These are phyloP conservation scores for Microsporum canis DNA, from an alignment of 2,329 filamentous ascomycete genomes.

Conservation along the genomic window DNA sequence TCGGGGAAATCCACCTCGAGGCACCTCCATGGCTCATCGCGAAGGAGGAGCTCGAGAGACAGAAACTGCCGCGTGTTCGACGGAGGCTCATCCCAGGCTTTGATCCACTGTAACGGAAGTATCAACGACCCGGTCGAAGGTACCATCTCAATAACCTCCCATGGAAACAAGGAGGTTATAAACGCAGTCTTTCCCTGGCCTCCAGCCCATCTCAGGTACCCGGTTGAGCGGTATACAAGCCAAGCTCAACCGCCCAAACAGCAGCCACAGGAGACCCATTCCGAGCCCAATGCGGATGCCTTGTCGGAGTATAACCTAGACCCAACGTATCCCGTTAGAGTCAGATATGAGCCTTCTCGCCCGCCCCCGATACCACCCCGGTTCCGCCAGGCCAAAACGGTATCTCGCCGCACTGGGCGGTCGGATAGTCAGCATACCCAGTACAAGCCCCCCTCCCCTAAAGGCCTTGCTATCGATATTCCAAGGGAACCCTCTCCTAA, in stretches of 20 bases:
- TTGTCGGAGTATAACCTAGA: background rate
- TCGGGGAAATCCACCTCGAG: background rate
- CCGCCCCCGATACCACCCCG: background rate
- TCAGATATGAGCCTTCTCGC: background rate
- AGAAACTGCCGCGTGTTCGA: background rate
- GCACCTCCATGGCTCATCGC: background rate
- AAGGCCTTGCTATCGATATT: background rate
- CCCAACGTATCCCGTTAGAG: background rate
- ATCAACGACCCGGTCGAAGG: background rate
- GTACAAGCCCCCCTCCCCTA: background rate
- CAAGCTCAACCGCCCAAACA: background rate
- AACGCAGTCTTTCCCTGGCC: background rate
- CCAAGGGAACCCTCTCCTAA: background rate
- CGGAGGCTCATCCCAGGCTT: background rate
- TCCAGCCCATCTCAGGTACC: background rate
- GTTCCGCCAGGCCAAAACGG: background rate
- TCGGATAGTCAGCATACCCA: background rate
- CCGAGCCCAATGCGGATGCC: background rate
- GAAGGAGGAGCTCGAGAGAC: background rate
- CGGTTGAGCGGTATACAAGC: background rate
- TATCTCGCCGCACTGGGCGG: background rate
- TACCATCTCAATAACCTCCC: background rate
- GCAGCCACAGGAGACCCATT: background rate
- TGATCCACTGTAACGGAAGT: background rate
- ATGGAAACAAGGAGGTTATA: background rate